Evolutionary conservation across 805 yeast genomes (phyloP).

Genomic region (Metschnikowia matae): DNA sequence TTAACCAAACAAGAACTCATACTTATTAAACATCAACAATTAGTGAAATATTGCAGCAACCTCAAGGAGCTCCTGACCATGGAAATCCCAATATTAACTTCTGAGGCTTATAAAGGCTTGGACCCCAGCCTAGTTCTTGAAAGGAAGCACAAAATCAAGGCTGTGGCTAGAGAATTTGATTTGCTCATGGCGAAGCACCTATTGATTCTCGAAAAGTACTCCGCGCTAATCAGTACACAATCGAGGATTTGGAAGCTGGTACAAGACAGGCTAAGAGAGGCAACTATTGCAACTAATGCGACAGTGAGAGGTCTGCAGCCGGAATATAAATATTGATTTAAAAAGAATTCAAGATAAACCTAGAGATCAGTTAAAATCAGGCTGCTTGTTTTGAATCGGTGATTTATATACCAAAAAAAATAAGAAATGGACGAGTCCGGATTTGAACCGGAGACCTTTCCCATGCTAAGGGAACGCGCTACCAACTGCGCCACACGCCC

Average conservation of each 20-base stretch:
- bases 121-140: background rate
- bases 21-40: conserved; percentile 19
- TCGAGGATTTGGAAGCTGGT: conserved; percentile 26
- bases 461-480: conserved; percentile 81
- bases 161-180: conserved; percentile 19
- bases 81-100: conserved; percentile 16
- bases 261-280: conserved; percentile 14
- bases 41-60: conserved; percentile 21
- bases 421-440: conserved; percentile 63
- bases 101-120: conserved; percentile 3
- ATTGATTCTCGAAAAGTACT: conserved; percentile 27
- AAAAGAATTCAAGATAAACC: conserved; percentile 14
- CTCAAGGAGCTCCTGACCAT: conserved; percentile 21
- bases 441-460: conserved; percentile 77
- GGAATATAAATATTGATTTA: background rate
- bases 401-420: conserved; percentile 15
- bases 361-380: too few species aligned
- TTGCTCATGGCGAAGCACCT: conserved; percentile 25
- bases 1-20: conserved; percentile 20
- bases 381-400: too few species aligned
- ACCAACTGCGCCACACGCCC: conserved; percentile 85
- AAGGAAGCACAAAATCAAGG: conserved; percentile 7
- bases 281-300: background rate
- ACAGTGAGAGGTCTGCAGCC: background rate
- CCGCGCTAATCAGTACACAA: conserved; percentile 20